These are phyloP conservation scores for Leccinum truebloodii DNA, from an alignment of 768 basidiomycete genomes.

Conservation along the genomic window DNA sequence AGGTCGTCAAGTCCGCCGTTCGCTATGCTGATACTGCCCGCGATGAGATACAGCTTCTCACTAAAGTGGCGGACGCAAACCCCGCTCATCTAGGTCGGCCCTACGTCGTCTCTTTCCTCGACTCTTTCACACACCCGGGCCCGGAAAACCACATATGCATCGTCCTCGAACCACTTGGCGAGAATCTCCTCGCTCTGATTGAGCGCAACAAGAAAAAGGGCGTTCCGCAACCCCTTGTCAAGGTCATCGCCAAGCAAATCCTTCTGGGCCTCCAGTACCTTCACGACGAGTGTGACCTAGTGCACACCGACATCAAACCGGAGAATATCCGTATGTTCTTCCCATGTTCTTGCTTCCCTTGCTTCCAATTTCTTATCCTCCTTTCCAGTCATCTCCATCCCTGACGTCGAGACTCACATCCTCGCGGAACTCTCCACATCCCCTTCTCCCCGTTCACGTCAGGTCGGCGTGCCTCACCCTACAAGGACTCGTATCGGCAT, in stretches of 20 bases:
- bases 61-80: constrained; percentile 68
- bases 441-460: constrained; percentile 72
- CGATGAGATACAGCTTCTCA: constrained; percentile 93
- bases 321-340: constrained; percentile 85
- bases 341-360: constrained; percentile 47
- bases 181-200: constrained; percentile 72
- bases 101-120: constrained; percentile 87
- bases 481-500: constrained; percentile 63
- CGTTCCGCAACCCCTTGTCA: constrained; percentile 79
- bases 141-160: constrained; percentile 87
- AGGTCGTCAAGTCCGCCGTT: constrained; percentile 92
- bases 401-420: constrained; percentile 77
- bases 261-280: constrained; percentile 89
- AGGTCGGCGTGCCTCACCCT: constrained; percentile 76
- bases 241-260: constrained; percentile 82
- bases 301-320: constrained; percentile 93
- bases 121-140: constrained; percentile 80
- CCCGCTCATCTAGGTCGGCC: constrained; percentile 76
- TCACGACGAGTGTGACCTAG: constrained; percentile 89
- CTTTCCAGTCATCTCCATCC: constrained; percentile 72
- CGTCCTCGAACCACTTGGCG: constrained; percentile 85
- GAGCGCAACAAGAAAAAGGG: constrained; percentile 82
- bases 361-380: constrained; percentile 14
- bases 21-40: constrained; percentile 96
- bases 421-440: constrained; percentile 64